phyloP scores from a whole-genome alignment of 192 early-diverging fungal species.

The Linnemannia exigua region DNA sequence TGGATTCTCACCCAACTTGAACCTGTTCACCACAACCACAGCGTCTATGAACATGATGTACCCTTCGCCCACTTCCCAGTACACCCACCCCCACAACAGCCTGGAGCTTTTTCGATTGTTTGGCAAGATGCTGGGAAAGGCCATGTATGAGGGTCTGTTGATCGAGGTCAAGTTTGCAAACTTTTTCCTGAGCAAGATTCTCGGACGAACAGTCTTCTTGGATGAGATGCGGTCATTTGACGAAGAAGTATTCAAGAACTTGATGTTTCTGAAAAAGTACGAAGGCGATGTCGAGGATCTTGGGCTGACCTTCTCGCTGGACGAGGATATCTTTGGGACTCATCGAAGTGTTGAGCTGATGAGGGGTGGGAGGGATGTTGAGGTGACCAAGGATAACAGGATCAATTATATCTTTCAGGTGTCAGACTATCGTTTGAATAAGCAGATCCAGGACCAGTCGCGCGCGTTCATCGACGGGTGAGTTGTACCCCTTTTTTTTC shows the following conservation, averaged over 20 bases:
- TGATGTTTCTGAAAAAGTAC: conserved; percentile 74
- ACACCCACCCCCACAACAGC: conserved; percentile 47
- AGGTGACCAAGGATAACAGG: conserved; percentile 63
- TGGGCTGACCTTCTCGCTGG: conserved; percentile 70
- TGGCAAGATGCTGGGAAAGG: conserved; percentile 74
- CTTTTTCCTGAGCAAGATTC: conserved; percentile 69
- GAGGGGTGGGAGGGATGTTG: conserved; percentile 54
- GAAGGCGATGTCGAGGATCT: conserved; percentile 77
- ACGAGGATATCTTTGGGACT: conserved; percentile 70
- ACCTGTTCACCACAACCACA: conserved; percentile 63
- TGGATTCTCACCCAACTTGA: conserved; percentile 67
- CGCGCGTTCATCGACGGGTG: conserved; percentile 81
- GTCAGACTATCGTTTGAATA: conserved; percentile 84
- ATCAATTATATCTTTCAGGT: conserved; percentile 80
- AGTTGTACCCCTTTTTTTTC: conserved; percentile 15
- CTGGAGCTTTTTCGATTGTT: conserved; percentile 66
- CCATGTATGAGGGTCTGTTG: conserved; percentile 73
- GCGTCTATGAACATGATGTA: conserved; percentile 60
- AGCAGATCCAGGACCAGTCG: conserved; percentile 74
- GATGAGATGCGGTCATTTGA: conserved; percentile 71
- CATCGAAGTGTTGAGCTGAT: conserved; percentile 48
- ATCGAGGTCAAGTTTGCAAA: conserved; percentile 73
- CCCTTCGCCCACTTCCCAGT: conserved; percentile 60
- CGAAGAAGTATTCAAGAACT: conserved; percentile 64
- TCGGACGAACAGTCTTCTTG: conserved; percentile 70